Conservation (phyloP, 169 alveolate species). For the Plasmodium vivax region DNA sequence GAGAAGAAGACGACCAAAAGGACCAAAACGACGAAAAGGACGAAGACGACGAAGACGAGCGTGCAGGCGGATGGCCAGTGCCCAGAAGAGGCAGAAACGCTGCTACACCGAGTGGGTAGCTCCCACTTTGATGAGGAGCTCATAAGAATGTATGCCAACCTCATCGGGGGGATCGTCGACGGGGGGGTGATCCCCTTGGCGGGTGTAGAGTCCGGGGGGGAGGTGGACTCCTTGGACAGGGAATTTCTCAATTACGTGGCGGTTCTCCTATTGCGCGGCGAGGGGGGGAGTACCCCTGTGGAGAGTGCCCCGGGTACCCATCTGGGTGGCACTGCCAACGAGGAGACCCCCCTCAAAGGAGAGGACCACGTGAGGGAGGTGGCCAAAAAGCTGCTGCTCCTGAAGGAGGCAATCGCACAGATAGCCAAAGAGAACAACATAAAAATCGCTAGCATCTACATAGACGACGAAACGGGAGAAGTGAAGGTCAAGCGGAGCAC, state of each 20-base stretch:
- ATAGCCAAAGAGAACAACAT: neutral
- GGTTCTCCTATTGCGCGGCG: neutral
- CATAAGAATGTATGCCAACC: neutral
- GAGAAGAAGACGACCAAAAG: too few species aligned
- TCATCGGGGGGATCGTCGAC: neutral
- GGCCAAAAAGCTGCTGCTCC: neutral
- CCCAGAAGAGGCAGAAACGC: slow-evolving; percentile 4
- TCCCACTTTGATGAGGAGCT: neutral
- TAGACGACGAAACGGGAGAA: slow-evolving; percentile 17
- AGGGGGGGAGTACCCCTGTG: neutral
- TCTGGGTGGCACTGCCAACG: neutral
- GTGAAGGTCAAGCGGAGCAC: slow-evolving; percentile 18
- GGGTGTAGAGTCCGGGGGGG: neutral
- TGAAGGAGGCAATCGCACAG: neutral
- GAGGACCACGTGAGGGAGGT: neutral
- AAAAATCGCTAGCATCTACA: neutral
- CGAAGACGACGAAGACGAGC: neutral
- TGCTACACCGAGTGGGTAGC: neutral
- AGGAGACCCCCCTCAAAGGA: neutral
- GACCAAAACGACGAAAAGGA: too few species aligned
- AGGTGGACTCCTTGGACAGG: neutral
- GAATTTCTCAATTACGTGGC: neutral
- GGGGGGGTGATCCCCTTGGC: neutral
- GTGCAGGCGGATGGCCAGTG: neutral
- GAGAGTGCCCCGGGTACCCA: neutral